Conservation (phyloP, 129 eudicot species). For the Flaveria robusta region DNA sequence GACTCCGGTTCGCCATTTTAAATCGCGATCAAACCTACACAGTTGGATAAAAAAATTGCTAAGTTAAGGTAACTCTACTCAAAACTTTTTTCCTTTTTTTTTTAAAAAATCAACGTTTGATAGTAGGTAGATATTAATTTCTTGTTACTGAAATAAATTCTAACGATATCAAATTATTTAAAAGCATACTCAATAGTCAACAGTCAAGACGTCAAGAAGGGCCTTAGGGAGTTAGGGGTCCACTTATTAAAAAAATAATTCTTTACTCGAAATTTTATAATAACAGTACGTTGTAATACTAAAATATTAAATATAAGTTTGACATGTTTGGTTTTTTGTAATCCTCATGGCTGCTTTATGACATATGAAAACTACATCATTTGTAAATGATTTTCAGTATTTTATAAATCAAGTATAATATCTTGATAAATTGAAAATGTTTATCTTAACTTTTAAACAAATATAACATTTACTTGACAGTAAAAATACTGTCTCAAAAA, state of each 20-base stretch:
- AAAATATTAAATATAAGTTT: background rate
- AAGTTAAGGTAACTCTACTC: background rate
- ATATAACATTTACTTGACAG: background rate
- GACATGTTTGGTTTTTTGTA: background rate
- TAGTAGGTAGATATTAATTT: too few species aligned
- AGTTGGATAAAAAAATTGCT: background rate
- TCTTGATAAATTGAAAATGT: background rate
- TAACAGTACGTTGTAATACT: background rate
- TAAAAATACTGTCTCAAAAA: background rate
- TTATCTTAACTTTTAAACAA: background rate
- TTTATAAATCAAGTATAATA: too few species aligned
- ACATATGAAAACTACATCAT: too few species aligned
- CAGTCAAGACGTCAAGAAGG: background rate
- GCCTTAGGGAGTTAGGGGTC: background rate
- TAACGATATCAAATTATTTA: background rate
- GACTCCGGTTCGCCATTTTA: constrained; percentile 74
- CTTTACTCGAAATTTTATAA: background rate
- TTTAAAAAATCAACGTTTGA: background rate
- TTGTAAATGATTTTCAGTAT: too few species aligned
- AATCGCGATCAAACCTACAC: constrained; percentile 63
- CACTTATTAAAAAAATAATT: background rate
- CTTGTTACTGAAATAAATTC: too few species aligned
- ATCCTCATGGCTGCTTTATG: background rate
- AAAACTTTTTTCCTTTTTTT: background rate
- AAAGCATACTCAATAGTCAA: background rate